A percentile compares a stretch with the other conserved stretches of the same genome.
phyloP scores from a whole-genome alignment of 2,329 filamentous ascomycete genomes.

The Stenocarpella maydis region DNA sequence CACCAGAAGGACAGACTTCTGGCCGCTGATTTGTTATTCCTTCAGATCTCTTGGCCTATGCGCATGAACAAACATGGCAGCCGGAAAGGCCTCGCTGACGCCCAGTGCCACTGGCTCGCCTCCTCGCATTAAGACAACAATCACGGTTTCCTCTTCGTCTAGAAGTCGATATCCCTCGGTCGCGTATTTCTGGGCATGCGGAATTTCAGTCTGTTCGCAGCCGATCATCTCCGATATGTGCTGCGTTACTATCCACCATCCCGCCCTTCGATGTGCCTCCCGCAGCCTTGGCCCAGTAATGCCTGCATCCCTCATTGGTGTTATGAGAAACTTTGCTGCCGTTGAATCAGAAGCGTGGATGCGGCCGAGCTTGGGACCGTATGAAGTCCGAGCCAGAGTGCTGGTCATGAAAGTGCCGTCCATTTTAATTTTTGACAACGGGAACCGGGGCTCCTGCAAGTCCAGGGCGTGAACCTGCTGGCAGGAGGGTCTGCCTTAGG shows the following conservation, averaged over 20 bases:
- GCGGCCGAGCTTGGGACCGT: not conserved
- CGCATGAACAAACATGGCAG: conserved; percentile 60
- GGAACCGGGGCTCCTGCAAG: conserved; percentile 55
- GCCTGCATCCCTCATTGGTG: conserved; percentile 59
- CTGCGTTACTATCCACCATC: conserved; percentile 61
- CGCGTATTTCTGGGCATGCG: conserved; percentile 58
- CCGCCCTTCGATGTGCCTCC: conserved; percentile 57
- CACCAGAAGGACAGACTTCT: conserved; percentile 58
- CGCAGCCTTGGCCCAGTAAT: conserved; percentile 55
- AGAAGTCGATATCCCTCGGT: conserved; percentile 55
- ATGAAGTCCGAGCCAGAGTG: conserved; percentile 33
- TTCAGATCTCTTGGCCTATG: conserved; percentile 51
- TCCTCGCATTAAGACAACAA: conserved; percentile 69
- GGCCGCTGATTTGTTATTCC: conserved; percentile 49
- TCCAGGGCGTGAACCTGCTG: conserved; percentile 48
- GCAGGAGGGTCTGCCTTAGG: conserved; percentile 57
- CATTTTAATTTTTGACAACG: conserved; percentile 45
- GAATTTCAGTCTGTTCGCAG: conserved; percentile 56
- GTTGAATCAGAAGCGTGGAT: conserved; percentile 37
- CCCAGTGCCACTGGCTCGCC: conserved; percentile 70
- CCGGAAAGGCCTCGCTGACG: conserved; percentile 60
- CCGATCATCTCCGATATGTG: conserved; percentile 58
- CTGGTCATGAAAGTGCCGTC: conserved; percentile 39
- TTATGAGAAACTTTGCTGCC: conserved; percentile 60
- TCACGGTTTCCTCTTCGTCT: conserved; percentile 57